Evolutionary conservation across 257 asterid genomes (phyloP).

Genomic region (Solanum ossicruentum): DNA sequence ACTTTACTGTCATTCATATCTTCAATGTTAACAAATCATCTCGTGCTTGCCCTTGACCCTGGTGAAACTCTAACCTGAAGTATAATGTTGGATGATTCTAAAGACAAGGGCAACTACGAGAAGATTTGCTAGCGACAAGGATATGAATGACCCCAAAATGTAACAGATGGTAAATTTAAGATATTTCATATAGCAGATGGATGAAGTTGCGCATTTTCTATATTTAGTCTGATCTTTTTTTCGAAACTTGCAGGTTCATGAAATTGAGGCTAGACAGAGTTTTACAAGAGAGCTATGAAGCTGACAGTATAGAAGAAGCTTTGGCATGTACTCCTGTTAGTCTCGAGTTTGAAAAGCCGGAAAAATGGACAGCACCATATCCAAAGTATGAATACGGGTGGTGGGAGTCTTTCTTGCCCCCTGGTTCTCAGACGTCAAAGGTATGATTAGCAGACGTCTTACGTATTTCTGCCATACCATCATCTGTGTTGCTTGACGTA

Average conservation of each 20-base stretch:
- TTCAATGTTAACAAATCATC: not conserved
- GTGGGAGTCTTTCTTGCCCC: slow-evolving; percentile 79
- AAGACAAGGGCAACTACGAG: not conserved
- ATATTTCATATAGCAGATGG: not conserved
- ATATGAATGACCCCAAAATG: not conserved
- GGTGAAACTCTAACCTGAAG: not conserved
- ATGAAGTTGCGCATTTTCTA: not conserved
- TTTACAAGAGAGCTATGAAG: slow-evolving; percentile 64
- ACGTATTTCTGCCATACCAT: slow-evolving; percentile 4
- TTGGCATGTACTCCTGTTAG: slow-evolving; percentile 52
- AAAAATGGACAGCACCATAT: slow-evolving; percentile 86
- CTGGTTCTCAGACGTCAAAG: slow-evolving; percentile 24
- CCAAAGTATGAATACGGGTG: slow-evolving; percentile 76
- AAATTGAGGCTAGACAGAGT: slow-evolving; percentile 81
- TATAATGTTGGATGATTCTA: not conserved
- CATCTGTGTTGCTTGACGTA: slow-evolving; percentile 7
- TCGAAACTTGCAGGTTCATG: slow-evolving; percentile 51
- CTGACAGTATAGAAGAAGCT: slow-evolving; percentile 70
- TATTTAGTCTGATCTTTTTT: not conserved
- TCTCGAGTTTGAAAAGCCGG: slow-evolving; percentile 63
- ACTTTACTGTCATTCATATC: not conserved
- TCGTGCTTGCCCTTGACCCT: not conserved
- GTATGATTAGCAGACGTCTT: slow-evolving; percentile 25
- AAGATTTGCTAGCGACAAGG: not conserved
- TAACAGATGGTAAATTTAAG: not conserved